Evolutionary conservation across 1,284 basidiomycete genomes (phyloP), one percentile per base, ranked within the genome.

Genomic region (Stygiomarasmius scandens): DNA sequence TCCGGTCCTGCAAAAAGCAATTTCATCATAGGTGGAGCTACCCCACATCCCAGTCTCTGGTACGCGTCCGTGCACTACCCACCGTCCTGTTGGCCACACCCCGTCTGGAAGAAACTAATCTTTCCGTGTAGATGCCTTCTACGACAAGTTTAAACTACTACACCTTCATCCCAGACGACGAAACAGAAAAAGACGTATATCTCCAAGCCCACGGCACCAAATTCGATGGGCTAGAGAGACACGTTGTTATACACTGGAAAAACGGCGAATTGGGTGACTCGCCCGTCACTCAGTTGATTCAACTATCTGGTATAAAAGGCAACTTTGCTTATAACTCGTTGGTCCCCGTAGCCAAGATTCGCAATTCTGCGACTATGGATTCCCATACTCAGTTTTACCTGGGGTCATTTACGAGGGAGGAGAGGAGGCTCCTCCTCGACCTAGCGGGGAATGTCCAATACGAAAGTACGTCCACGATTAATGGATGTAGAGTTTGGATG

Each of bases 401-500:
- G 24, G 55, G 55, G 25, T 49, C 34, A 11, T 56, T 56, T 25
- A 50, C 55, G 4, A 47, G 55, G 32, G 55, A 11, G 14, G 55
- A 56, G n/a, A 20, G 55, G 20, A 25, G 32, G 20, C 25, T 56
- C 1, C 27, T 56, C 3, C 27, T 56, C 46, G 22, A 46, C 1
- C 49, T 56, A 22, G 55, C 55, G 12, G 16, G 41, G 12, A 11
- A 48, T 8, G 24, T 56, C 12, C 16, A 51, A 23, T 56, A 38
- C 41, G 55, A 56, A 23, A 49, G 41, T 14, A 22, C 36, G 3
- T 56, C 55, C 6, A 49, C 41, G 16, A 25, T 56, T 27, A 56
- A 56, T 46, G 55, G 55, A 36, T 56, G 48, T 56, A 36, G 55
- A n/a, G 55, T 46, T 14, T 56, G 55, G 55, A 56, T 56, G 55